Percentiles rank a stretch among this genome's conserved stretches.
These are phyloP conservation scores for Solanum chaucha DNA, from an alignment of 257 asterid genomes.

Conservation along the genomic window DNA sequence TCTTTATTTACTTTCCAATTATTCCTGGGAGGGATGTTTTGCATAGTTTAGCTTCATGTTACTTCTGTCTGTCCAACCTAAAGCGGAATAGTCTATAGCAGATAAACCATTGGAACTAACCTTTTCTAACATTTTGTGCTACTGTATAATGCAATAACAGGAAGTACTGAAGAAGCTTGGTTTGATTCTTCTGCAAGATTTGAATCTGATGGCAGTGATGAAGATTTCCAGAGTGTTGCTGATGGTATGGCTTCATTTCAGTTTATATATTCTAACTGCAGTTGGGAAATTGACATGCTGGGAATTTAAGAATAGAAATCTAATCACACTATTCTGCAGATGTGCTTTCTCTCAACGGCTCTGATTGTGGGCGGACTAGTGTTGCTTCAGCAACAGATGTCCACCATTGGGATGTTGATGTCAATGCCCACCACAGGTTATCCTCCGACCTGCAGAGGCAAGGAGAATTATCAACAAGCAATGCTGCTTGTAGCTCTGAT, in stretches of 20 bases:
- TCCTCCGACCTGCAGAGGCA: constrained; percentile 22
- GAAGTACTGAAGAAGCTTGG: constrained; percentile 83
- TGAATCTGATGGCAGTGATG: constrained; percentile 87
- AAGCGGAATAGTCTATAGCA: neutral
- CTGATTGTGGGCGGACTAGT: constrained; percentile 25
- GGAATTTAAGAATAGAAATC: neutral
- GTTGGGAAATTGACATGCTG: neutral
- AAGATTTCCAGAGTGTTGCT: constrained; percentile 79
- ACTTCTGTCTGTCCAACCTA: neutral
- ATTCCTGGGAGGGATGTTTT: neutral
- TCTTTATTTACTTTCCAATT: neutral
- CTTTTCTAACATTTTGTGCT: neutral
- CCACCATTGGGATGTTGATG: constrained; percentile 23
- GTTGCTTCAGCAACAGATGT: constrained; percentile 13
- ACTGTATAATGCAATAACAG: constrained; percentile 21
- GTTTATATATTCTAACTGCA: neutral
- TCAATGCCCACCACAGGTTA: constrained; percentile 4
- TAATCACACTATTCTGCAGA: constrained; percentile 29
- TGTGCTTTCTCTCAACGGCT: constrained; percentile 32
- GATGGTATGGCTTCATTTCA: constrained; percentile 45
- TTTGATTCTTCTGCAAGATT: constrained; percentile 65
- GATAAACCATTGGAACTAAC: neutral
- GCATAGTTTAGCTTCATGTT: neutral
- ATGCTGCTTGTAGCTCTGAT: constrained; percentile 35
- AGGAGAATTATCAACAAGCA: constrained; percentile 15